Base-by-base conservation (phyloP, 2,329 filamentous ascomycete species). In the Fusarium dimerum region DNA sequence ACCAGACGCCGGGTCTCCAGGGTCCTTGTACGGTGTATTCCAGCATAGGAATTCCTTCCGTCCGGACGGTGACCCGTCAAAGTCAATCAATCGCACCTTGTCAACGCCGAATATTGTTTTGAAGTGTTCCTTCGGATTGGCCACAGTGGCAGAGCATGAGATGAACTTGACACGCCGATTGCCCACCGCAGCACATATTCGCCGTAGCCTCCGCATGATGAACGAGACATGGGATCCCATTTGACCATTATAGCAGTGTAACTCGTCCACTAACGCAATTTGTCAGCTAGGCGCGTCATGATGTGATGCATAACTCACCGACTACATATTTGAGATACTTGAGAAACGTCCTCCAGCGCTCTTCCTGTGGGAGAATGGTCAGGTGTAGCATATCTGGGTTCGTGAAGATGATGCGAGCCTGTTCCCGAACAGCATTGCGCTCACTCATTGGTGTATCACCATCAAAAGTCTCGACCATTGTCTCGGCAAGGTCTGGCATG, bases 371-470 rank as follows among this genome's bases (percentile, higher is more conserved):
- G 4, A 99, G 73, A 26, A 99, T 95, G 0, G 91, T 95, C 34
- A 97, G 84, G 62, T 99, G 94, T 36, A 99, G 79, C 92, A 97
- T 99, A 66, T 99, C 94, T 0, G 94, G 94, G 63, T 99, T 99
- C 0, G 94, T 99, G 66, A 99, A 97, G 46, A 99, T 93, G 56
- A 97, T 91, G 20, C 91, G 83, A 1, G 89, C 94, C 71, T 95
- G 86, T 39, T 97, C 92, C 6, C 93, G 84, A 56, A 99, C 93
- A 29, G 78, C 68, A 59, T 90, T 90, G 18, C 94, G 83, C 55
- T 89, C 86, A 6, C 74, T 71, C 85, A 95, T 92, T 0, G 89
- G 86, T 0, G 94, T 99, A 68, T 99, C 94, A 7, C 94, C 94
- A 68, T 99, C 94, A 61, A 96, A 97, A 0, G 94, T 97, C 66